Conservation (phyloP, 2,329 filamentous ascomycete genomes). For the Fusarium transvaalense region DNA sequence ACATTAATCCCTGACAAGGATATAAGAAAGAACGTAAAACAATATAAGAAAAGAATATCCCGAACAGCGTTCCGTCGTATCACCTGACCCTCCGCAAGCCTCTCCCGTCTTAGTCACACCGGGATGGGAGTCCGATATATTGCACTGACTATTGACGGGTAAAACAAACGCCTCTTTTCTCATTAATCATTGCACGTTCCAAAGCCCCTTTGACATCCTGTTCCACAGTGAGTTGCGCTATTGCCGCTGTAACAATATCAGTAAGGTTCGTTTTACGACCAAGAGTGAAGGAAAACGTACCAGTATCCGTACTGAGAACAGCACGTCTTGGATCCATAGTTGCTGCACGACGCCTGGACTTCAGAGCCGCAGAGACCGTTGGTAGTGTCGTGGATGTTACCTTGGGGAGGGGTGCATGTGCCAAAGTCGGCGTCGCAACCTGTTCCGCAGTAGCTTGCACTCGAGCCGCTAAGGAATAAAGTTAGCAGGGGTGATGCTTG, state of each 20-base stretch:
- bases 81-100: slow-evolving; percentile 18
- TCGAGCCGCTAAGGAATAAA: slow-evolving; percentile 48
- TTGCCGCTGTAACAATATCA: slow-evolving; percentile 46
- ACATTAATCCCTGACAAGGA: not conserved
- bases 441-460: slow-evolving; percentile 53
- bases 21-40: slow-evolving; percentile 3
- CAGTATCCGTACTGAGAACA: slow-evolving; percentile 55
- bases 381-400: slow-evolving; percentile 49
- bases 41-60: slow-evolving; percentile 9
- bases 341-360: slow-evolving; percentile 51
- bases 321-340: slow-evolving; percentile 52
- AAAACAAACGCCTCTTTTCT: slow-evolving; percentile 10
- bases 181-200: slow-evolving; percentile 47
- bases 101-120: slow-evolving; percentile 6
- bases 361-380: slow-evolving; percentile 54
- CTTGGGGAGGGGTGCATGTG: slow-evolving; percentile 47
- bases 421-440: slow-evolving; percentile 56
- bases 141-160: slow-evolving; percentile 6
- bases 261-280: slow-evolving; percentile 7
- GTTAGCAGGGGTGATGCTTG: slow-evolving; percentile 17
- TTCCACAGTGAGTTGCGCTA: slow-evolving; percentile 48
- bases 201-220: slow-evolving; percentile 53
- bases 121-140: not conserved
- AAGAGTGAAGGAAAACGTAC: slow-evolving; percentile 42
- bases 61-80: slow-evolving; percentile 5